Evolutionary conservation across 139 green algal genomes (phyloP), one percentile per base, ranked within the genome.

Genomic region (Eudorina sp.): DNA sequence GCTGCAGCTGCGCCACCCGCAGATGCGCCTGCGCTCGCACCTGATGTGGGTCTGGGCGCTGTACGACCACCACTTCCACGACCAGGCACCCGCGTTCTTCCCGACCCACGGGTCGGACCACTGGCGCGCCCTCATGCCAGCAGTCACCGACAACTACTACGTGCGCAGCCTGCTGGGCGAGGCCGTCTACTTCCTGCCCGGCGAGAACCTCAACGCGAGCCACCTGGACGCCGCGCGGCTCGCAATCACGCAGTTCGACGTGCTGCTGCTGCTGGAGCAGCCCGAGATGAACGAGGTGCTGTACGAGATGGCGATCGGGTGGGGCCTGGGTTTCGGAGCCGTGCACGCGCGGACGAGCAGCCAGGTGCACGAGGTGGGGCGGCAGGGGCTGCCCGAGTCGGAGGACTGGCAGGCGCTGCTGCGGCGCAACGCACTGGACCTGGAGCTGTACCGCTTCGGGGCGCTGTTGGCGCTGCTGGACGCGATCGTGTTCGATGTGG

Each of bases 261-360:
- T 91, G 53, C 53, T 91, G 53, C n/a, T 88, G 88, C 64, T 91
- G 76, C 70, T 91, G 70, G 88, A 91, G 53, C 48, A 85, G 70
- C 53, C 79, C 9, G 29, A 7, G 31, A 51, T 81, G 36, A 88
- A 81, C 48, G 68, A 81, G 23, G 21, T 88, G 68, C 83, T 88
- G 41, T 82, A 60, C 29, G 83, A 80, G 68, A 82, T 82, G 68
- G 83, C 68, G 27, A 27, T 88, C 45, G 83, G 83, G 34, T 88
- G 83, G 83, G 51, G 68, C 6, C 53, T 82, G 38, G 83, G 83
- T 60, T 87, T 87, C 46, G 62, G 64, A 19, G 31, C 27, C 4
- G 79, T 85, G 40, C 79, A 75, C 19, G 79, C 79, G 55, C 79
- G 79, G 40, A 85, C 55, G 27, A 85, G 79, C 55, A 85, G 58